Evolutionary conservation across 495 filamentous ascomycete species (phyloP), one percentile per base, ranked within the genome.

Genomic region (Talaromyces nanjingensis): DNA sequence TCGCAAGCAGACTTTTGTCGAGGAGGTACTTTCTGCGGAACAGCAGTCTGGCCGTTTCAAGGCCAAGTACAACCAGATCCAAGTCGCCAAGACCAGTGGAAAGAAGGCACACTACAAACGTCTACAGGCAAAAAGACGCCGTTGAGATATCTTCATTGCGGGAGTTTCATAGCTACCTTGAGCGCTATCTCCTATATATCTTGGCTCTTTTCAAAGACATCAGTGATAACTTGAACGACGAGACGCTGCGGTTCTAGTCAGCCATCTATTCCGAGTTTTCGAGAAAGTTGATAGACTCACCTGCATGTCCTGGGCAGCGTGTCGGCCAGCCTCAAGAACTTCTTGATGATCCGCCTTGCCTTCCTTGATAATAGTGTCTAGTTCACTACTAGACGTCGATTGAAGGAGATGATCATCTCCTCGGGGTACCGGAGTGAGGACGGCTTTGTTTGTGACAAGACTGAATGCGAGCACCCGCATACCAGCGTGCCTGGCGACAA

Each of bases 1-100:
- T 69, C 82, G 91, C 64, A 96, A 96, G 79, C 84, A 83, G 66
- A 96, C 91, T 3, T 90, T 98, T 64, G 88, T 93, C n/a, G 91
- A 96, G 63, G 92, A 97, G 69, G 83, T 93, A 5, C 73, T 97
- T 66, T 84, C 87, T 11, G 73, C 79, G 37, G 89, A 93, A 69
- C 76, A 78, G 12, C 70, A 78, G 65, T 83, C 74, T 22, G 77
- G 80, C 42, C 81, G 85, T 20, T 91, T 92, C 72, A 86, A 86
- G 75, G 77, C 76, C 25, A 92, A 91, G 72, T 91, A 89, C 70
- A 78, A 80, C 18, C 85, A 89, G 27, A 84, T 93, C 27, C 89
- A 91, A 69, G 72, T 66, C 31, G 75, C 75, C 4, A 92, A 91
- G 70, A 80, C 74, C 39, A 92, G 87, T 66, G 90, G 90, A 4